Evolutionary conservation across 2,329 filamentous ascomycete genomes (phyloP).

Genomic region (Paraphaeosphaeria minitans): DNA sequence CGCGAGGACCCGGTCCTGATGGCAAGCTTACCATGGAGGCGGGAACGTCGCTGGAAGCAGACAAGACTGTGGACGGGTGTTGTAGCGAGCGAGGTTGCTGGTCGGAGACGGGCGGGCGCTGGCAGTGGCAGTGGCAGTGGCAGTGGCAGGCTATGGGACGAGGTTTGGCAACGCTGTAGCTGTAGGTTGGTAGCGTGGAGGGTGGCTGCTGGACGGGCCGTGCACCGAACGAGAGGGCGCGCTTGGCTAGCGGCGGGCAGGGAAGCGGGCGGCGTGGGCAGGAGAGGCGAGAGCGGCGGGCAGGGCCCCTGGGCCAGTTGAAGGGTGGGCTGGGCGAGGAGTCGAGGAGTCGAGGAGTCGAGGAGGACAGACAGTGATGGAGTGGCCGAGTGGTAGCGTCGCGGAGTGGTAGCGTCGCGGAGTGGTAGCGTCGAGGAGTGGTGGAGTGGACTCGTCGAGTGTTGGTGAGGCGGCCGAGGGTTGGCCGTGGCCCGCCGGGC

Average conservation of each 20-base stretch:
- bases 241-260: constrained; percentile 15
- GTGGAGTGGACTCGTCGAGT: no score
- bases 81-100: constrained; percentile 17
- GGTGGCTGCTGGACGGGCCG: constrained; percentile 28
- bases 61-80: constrained; percentile 34
- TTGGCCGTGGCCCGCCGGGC: neutral
- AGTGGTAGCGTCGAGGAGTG: neutral
- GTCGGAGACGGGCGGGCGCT: constrained; percentile 13
- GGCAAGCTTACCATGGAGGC: constrained; percentile 46
- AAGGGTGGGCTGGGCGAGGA: neutral
- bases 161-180: constrained; percentile 33
- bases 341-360: no score
- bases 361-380: no score
- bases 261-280: constrained; percentile 19
- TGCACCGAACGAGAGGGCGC: constrained; percentile 22
- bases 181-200: constrained; percentile 6
- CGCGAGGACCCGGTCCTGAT: constrained; percentile 41
- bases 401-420: neutral
- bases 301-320: no score
- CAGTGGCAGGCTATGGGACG: constrained; percentile 32
- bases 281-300: neutral
- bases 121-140: constrained; percentile 9
- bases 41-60: constrained; percentile 44
- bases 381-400: neutral
- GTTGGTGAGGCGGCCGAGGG: constrained; percentile 1